Base-by-base conservation (phyloP, 2,329 filamentous ascomycete species). In the Apiospora pterosperma region DNA sequence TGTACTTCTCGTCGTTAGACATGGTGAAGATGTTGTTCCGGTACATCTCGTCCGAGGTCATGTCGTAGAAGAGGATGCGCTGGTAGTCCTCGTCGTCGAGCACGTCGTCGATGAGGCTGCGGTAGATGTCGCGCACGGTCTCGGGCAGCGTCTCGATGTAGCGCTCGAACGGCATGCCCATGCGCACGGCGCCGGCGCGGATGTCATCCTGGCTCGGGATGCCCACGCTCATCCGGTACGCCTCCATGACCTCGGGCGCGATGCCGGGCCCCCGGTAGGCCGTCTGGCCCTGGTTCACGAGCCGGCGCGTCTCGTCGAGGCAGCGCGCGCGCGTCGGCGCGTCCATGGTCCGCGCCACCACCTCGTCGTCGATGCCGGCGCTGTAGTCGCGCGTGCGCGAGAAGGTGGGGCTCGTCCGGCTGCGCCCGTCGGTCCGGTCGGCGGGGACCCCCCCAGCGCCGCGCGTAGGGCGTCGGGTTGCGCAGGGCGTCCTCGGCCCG, bases 1-100 rank as follows among this genome's bases (percentile, higher is more conserved):
- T 66, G 19, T 61, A 68, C 2, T 8, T n/a, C 5, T 62, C 59
- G 5, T 68, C 60, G 19, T 73, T 41, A 6, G 68, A 66, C 67
- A 70, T 69, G 34, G 64, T 68, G 14, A 69, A 62, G 11, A 67
- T 36, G 25, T 69, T 67, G 1, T 65, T 19, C 2, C 63, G n/a
- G 14, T 73, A 63, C 12, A 74, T 44, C 59, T 76, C 74, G 48
- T 76, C 74, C 1, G 69, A 73, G 21, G 73, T 74, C 59, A 71
- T 1, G n/a, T 69, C 70, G 1, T n/a, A 4, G 11, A 74, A 67
- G 0, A 74, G 0, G 1, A 71, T 1, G 2, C 73, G 70, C 39
- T 76, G 74, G 11, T 65, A 74, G 31, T 74, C 69, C 39, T 74
- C 70, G 55, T 75, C 74, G 5, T 66, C 59, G 16, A 66, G 38